Percentiles rank a stretch among this genome's conserved stretches.
Conservation (phyloP, 1,284 basidiomycete genomes). For the Phenoliferia sp. region DNA sequence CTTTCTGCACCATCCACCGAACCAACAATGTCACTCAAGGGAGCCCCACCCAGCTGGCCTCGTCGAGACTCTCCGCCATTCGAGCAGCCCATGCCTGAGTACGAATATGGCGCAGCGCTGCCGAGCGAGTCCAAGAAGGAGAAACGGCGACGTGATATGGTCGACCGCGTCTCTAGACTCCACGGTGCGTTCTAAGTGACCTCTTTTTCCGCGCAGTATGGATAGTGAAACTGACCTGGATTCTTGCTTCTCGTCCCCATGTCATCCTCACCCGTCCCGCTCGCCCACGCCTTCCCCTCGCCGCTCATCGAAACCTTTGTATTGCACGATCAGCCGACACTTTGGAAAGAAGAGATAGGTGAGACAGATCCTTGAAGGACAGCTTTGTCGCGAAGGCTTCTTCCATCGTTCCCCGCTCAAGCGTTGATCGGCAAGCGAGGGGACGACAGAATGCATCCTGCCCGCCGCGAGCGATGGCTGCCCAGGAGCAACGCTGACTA, state of each 20-base stretch:
- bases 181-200: slow-evolving; percentile 43
- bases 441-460: background rate
- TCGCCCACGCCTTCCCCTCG: slow-evolving; percentile 47
- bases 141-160: slow-evolving; percentile 48
- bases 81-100: slow-evolving; percentile 1
- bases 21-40: background rate
- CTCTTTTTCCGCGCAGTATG: too few relatives aligned
- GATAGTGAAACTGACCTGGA: slow-evolving; percentile 5
- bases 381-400: background rate
- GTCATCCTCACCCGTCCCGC: slow-evolving; percentile 45
- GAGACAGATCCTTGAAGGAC: background rate
- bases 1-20: background rate
- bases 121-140: slow-evolving; percentile 45
- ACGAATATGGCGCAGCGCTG: background rate
- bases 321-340: slow-evolving; percentile 43
- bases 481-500: background rate
- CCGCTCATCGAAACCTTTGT: slow-evolving; percentile 42
- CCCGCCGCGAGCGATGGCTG: background rate
- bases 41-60: background rate
- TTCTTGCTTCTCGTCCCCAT: slow-evolving; percentile 42
- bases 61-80: background rate
- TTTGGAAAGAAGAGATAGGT: background rate
- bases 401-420: background rate
- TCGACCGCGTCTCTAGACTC: slow-evolving; percentile 49
- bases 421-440: background rate